These are phyloP conservation scores for Entomortierella lignicola DNA, from an alignment of 192 early-diverging fungal species.

Conservation along the genomic window DNA sequence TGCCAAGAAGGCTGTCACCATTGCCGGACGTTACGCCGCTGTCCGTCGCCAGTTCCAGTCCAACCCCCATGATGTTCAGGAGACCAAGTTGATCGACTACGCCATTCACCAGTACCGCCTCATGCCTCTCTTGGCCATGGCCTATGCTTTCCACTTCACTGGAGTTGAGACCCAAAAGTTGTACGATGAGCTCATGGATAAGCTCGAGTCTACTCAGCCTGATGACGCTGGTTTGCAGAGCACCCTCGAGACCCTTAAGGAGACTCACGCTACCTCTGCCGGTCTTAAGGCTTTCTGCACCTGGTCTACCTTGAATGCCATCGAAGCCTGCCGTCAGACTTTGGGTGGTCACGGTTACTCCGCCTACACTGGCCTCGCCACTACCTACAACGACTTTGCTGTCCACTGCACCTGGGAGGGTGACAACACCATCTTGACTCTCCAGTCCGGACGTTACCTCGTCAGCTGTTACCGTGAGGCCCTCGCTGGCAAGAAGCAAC, in stretches of 20 bases:
- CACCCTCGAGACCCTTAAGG: constrained; percentile 84
- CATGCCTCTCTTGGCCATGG: constrained; percentile 89
- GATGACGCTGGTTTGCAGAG: constrained; percentile 68
- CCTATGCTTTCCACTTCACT: constrained; percentile 92
- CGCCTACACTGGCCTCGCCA: constrained; percentile 89
- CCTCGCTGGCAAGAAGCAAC: constrained; percentile 78
- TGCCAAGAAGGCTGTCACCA: constrained; percentile 89
- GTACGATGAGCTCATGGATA: constrained; percentile 81
- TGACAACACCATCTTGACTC: constrained; percentile 90
- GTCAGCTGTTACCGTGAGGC: constrained; percentile 75
- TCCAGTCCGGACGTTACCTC: constrained; percentile 88
- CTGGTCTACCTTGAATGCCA: constrained; percentile 86
- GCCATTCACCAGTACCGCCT: constrained; percentile 92
- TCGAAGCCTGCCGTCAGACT: constrained; percentile 90
- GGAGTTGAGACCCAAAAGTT: constrained; percentile 82
- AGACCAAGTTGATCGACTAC: constrained; percentile 92
- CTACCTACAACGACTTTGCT: constrained; percentile 85
- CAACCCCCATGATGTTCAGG: constrained; percentile 65
- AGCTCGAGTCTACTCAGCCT: constrained; percentile 71
- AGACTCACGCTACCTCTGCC: constrained; percentile 89
- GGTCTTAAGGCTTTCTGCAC: constrained; percentile 95
- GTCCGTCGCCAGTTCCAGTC: constrained; percentile 89
- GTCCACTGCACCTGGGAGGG: constrained; percentile 91
- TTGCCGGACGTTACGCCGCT: constrained; percentile 91
- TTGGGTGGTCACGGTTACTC: constrained; percentile 94